Evolutionary conservation across 805 yeast genomes (phyloP).

Genomic region (Vanderwaltozyma verrucispora): DNA sequence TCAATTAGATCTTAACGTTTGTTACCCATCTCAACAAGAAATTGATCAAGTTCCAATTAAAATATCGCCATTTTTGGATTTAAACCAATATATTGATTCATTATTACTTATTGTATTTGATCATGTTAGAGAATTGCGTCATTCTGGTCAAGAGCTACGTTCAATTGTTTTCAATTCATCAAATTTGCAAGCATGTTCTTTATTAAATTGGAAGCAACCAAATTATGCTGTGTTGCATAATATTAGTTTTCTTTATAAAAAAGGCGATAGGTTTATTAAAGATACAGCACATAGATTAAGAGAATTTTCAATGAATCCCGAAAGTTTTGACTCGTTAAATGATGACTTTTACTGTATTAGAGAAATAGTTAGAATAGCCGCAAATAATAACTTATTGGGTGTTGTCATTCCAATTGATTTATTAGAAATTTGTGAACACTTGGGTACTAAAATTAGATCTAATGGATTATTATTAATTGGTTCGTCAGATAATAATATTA

Average conservation of each 20-base stretch:
- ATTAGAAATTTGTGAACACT: conserved; percentile 60
- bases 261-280: conserved; percentile 10
- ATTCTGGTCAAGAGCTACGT: conserved; percentile 34
- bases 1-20: conserved; percentile 62
- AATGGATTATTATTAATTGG: conserved; percentile 72
- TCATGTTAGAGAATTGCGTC: conserved; percentile 48
- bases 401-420: conserved; percentile 65
- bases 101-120: conserved; percentile 63
- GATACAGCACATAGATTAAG: conserved; percentile 26
- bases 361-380: conserved; percentile 63
- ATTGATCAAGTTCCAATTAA: conserved; percentile 32
- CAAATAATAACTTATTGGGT: conserved; percentile 77
- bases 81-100: conserved; percentile 68
- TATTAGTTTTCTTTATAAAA: conserved; percentile 47
- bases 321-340: conserved; percentile 8
- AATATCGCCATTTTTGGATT: conserved; percentile 35
- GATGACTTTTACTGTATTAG: conserved; percentile 9
- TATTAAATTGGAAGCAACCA: conserved; percentile 96
- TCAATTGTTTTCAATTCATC: conserved; percentile 77
- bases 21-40: conserved; percentile 59
- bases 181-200: conserved; percentile 84
- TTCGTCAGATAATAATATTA: not conserved
- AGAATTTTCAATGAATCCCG: conserved; percentile 15
- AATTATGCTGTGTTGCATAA: conserved; percentile 89
- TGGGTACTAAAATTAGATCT: conserved; percentile 64